Base-by-base conservation (phyloP, 352 stramenopile species). In the Saprolegnia parasitica region DNA sequence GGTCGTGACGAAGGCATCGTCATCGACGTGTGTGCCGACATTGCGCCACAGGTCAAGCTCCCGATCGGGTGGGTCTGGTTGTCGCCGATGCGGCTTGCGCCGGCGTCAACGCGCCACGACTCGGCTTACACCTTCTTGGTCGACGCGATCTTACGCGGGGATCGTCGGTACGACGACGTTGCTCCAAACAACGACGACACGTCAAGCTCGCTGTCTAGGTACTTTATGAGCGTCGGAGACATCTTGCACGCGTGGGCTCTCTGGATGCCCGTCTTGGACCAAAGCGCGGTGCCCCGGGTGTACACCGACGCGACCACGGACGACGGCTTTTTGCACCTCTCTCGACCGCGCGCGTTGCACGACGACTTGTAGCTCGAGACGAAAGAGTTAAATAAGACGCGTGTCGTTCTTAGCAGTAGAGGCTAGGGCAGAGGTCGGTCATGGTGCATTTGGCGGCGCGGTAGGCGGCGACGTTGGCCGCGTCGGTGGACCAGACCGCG, bases 191-290 rank as follows among this genome's bases (percentile, higher is more conserved):
- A n/a, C n/a, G n/a, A n/a, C n/a, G n/a, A n/a, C n/a, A 16, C 13
- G 6, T 63, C 0, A 67, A 35, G 5, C 29, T 35, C 29, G 29
- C 5, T 9, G 18, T 5, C 5, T 8, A 70, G 63, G 10, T 67
- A 85, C 21, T 89, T 88, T 55, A 77, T 77, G 15, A 76, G 79
- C 29, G 50, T 93, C 11, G 71, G 86, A 21, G 81, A 93, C 32
- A 68, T 91, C 6, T 65, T 91, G 23, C 80, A 82, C 11, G 74
- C 82, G 4, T 93, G 84, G 83, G 58, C 29, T 15, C 21, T 92
- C 11, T 93, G 84, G 82, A 84, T 74, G 13, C 81, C 83, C 6
- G 73, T 93, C 35, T 64, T 83, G n/a, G 47, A 84, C 24, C 60
- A 76, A 5, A 2, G 5, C 29, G 29, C 29, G 29, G 29, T 35